Evolutionary conservation across 805 yeast genomes (phyloP), one percentile per base, ranked within the genome.

Genomic region (Teunomyces atbi): DNA sequence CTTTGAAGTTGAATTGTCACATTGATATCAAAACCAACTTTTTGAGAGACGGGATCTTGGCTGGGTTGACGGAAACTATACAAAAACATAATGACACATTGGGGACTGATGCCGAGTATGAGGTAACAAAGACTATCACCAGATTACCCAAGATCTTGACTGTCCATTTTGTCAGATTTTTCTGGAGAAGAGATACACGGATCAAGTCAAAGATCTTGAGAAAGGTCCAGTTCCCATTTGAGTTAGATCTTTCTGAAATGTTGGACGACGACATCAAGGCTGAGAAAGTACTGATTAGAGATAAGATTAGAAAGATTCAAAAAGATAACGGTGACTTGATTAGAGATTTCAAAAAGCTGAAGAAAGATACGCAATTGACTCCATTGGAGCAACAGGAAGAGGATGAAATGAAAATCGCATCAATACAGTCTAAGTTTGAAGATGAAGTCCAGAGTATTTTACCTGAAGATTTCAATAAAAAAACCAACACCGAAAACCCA

Each of bases 211-310:
- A 94, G 69, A 94, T 94, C 62, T 76, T 94, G 64, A 83, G 99
- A 64, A 89, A 86, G 69, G 99, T 94, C 20, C 87, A 84, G 52
- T 94, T 94, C 71, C 99, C 99, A 35, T 87, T 90, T 68, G 94
- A 88, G 65, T 73, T 92, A 47, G 99, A 94, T 64, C 74, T 89
- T 33, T 79, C 91, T 13, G 97, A 91, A 61, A 71, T 91, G 70
- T 76, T 94, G 56, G 90, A 90, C 48, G 90, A 82, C n/a, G 83
- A 81, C 8, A 79, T 90, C 53, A 83, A 81, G 60, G 70, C 72
- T 11, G 80, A 81, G 47, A 83, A 90, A 60, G 75, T 83, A 16
- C 78, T 82, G 36, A 78, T 81, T 4, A 82, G 97, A 61, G 97
- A 91, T 51, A 81, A 82, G 45, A 74, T 89, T 48, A 82, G 90